Evolutionary conservation across 2,329 filamentous ascomycete genomes (phyloP).

Genomic region (Penicillium concentricum): DNA sequence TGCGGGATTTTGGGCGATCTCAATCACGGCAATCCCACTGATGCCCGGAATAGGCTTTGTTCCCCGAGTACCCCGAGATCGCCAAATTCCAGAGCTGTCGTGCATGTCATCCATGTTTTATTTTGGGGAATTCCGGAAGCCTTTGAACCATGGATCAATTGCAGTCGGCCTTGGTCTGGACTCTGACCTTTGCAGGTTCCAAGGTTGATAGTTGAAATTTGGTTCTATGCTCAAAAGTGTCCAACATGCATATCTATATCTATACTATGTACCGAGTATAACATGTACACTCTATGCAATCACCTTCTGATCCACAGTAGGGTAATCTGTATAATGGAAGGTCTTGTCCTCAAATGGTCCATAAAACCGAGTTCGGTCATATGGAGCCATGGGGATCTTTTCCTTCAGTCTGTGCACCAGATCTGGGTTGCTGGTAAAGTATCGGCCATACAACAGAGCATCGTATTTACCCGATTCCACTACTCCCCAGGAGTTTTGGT

Average conservation of each 20-base stretch:
- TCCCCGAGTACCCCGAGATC: background rate
- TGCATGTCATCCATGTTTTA: background rate
- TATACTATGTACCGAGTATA: background rate
- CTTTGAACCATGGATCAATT: background rate
- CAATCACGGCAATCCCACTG: background rate
- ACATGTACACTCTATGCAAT: background rate
- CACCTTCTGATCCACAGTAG: constrained; percentile 10
- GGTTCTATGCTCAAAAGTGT: background rate
- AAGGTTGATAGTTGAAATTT: no score
- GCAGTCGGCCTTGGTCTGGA: background rate
- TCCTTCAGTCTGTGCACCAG: constrained; percentile 46
- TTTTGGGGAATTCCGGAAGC: background rate
- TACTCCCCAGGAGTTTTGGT: constrained; percentile 52
- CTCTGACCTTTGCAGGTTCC: background rate
- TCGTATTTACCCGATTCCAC: constrained; percentile 51
- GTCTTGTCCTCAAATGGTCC: constrained; percentile 37
- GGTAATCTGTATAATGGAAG: constrained; percentile 33
- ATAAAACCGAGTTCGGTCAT: constrained; percentile 50
- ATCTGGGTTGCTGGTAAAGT: constrained; percentile 53
- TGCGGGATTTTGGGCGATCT: background rate
- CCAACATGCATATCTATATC: background rate
- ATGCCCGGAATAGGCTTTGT: background rate
- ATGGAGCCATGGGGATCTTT: constrained; percentile 41
- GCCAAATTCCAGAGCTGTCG: background rate
- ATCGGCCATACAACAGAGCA: constrained; percentile 48